Evolutionary conservation across 2,329 filamentous ascomycete genomes (phyloP).

Genomic region (Dendrostoma leiphaemia): DNA sequence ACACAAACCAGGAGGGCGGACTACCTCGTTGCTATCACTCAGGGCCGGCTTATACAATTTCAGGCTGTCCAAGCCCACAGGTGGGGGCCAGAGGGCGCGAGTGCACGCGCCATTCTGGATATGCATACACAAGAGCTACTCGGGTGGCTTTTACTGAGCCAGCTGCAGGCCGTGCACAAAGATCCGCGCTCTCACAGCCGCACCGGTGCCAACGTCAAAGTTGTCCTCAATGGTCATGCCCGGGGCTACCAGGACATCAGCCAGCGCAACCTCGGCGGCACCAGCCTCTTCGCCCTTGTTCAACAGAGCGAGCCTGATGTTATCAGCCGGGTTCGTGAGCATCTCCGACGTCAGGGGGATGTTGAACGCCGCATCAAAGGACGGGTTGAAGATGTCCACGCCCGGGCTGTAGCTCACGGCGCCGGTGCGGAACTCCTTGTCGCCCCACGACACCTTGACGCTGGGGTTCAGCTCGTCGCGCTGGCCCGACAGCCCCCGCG

Average conservation of each 20-base stretch:
- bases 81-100: too few relatives aligned
- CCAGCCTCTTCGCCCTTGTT: slow-evolving; percentile 34
- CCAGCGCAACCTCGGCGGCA: slow-evolving; percentile 33
- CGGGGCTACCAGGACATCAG: slow-evolving; percentile 31
- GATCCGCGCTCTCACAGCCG: slow-evolving; percentile 34
- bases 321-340: slow-evolving; percentile 25
- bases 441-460: slow-evolving; percentile 41
- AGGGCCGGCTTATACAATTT: too few relatives aligned
- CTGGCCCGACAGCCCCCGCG: slow-evolving; percentile 37
- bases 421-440: slow-evolving; percentile 38
- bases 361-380: slow-evolving; percentile 43
- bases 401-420: slow-evolving; percentile 42
- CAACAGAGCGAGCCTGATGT: slow-evolving; percentile 33
- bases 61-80: too few relatives aligned
- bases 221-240: slow-evolving; percentile 29
- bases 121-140: too few relatives aligned
- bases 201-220: slow-evolving; percentile 35
- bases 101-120: too few relatives aligned
- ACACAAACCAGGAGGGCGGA: too few relatives aligned
- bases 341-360: slow-evolving; percentile 35
- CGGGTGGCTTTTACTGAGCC: slow-evolving; percentile 20
- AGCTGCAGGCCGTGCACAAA: slow-evolving; percentile 29
- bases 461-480: slow-evolving; percentile 44
- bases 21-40: too few relatives aligned
- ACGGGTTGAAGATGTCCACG: slow-evolving; percentile 46